phyloP scores from a whole-genome alignment of 768 basidiomycete species.

The Panellus pusillus region DNA sequence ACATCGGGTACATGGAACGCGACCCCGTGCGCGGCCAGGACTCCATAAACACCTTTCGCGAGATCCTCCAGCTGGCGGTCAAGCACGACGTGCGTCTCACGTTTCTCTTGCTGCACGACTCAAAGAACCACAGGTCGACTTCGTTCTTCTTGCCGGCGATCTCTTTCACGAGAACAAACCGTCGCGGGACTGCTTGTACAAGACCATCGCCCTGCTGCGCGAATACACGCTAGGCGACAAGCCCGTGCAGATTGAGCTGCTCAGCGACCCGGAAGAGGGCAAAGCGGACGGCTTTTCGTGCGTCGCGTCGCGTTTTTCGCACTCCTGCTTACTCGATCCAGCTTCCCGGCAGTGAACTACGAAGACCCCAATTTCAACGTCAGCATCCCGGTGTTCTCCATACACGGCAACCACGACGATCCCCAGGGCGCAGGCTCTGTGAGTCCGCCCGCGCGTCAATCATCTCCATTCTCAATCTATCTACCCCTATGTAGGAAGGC shows the following conservation, averaged over 20 bases:
- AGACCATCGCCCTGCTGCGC: constrained; percentile 83
- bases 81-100: constrained; percentile 74
- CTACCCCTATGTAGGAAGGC: no score
- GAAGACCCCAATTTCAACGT: constrained; percentile 96
- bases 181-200: constrained; percentile 84
- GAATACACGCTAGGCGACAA: constrained; percentile 89
- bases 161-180: constrained; percentile 98
- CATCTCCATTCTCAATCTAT: no score
- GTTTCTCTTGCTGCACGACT: constrained; percentile 7
- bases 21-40: constrained; percentile 95
- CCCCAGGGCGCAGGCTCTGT: constrained; percentile 95
- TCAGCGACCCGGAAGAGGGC: constrained; percentile 92
- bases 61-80: constrained; percentile 88
- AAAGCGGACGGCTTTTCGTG: constrained; percentile 83
- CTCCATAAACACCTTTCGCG: constrained; percentile 91
- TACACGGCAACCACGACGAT: constrained; percentile 99
- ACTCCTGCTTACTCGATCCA: constrained; percentile 30
- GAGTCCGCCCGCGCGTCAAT: no score
- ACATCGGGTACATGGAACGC: constrained; percentile 92
- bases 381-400: constrained; percentile 96
- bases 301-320: constrained; percentile 28
- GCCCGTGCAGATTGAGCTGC: constrained; percentile 85
- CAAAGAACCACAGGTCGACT: constrained; percentile 71
- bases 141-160: constrained; percentile 92
- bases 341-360: constrained; percentile 96